Conservation (phyloP, 495 filamentous ascomycete species). For the Collariella sp. region DNA sequence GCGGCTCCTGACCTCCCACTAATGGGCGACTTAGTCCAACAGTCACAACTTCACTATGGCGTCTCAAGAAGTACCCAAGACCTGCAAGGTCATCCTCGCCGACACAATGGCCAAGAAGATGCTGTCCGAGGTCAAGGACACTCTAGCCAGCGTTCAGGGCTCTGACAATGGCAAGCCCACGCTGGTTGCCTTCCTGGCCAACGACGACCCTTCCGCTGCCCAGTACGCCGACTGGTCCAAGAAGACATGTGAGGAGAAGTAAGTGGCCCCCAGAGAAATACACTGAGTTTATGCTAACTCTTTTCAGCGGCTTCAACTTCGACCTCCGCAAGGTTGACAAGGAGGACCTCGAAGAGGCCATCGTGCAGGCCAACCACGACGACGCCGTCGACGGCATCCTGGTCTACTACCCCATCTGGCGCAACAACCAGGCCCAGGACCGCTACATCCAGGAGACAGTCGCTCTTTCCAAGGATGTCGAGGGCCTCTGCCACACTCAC, state of each 20-base stretch:
- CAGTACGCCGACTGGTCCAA: conserved; percentile 97
- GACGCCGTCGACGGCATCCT: conserved; percentile 79
- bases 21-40: background rate
- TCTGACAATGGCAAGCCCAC: conserved; percentile 49
- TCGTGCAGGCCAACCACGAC: conserved; percentile 76
- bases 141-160: conserved; percentile 55
- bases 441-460: conserved; percentile 95
- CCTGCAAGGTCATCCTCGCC: conserved; percentile 87
- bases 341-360: conserved; percentile 77
- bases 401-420: conserved; percentile 96
- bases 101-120: conserved; percentile 74
- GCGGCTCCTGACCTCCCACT: background rate
- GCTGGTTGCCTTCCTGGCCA: conserved; percentile 85
- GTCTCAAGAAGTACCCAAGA: conserved; percentile 42
- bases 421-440: conserved; percentile 63
- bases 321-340: conserved; percentile 72
- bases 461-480: conserved; percentile 82
- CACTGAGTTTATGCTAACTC: background rate
- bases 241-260: conserved; percentile 92
- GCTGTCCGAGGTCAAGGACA: conserved; percentile 64
- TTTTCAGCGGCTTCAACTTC: conserved; percentile 73
- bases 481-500: conserved; percentile 87
- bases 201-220: conserved; percentile 77
- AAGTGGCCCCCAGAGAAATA: conserved; percentile 31
- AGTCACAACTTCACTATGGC: conserved; percentile 26